Evolutionary conservation across 495 filamentous ascomycete genomes (phyloP).

Genomic region (Aspergillus funiculosus): DNA sequence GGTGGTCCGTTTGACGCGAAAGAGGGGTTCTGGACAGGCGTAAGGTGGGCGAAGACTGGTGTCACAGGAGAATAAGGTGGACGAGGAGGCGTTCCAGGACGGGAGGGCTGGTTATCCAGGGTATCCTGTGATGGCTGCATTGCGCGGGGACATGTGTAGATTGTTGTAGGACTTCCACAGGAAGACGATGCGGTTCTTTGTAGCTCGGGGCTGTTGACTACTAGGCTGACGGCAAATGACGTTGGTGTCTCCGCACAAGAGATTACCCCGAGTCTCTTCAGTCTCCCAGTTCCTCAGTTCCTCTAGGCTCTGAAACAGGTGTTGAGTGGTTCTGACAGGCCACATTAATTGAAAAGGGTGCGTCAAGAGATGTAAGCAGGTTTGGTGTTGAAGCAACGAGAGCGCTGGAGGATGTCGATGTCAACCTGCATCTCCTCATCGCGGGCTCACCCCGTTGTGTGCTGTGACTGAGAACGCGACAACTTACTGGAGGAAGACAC

Average conservation of each 20-base stretch:
- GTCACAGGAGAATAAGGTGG: conserved; percentile 47
- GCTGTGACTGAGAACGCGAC: too few relatives aligned
- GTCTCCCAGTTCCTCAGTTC: too few relatives aligned
- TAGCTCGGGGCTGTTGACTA: not conserved
- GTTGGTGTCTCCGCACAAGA: conserved; percentile 2
- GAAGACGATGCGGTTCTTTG: not conserved
- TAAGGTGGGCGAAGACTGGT: conserved; percentile 39
- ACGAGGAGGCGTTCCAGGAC: conserved; percentile 39
- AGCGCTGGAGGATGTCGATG: too few relatives aligned
- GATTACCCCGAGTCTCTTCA: not conserved
- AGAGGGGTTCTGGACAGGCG: conserved; percentile 22
- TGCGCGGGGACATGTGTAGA: not conserved
- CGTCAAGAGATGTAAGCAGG: too few relatives aligned
- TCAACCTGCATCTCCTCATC: too few relatives aligned
- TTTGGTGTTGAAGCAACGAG: too few relatives aligned
- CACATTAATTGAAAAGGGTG: too few relatives aligned
- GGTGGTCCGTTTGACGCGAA: conserved; percentile 20
- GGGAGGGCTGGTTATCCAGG: conserved; percentile 14
- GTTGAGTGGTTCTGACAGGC: too few relatives aligned
- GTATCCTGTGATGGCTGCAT: conserved; percentile 16
- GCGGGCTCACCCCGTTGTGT: too few relatives aligned
- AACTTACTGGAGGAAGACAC: too few relatives aligned
- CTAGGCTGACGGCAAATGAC: conserved; percentile 8
- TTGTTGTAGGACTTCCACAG: not conserved
- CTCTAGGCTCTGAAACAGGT: too few relatives aligned